Conservation (phyloP, 164 flowering plant genomes). For the Protea cynaroides region DNA sequence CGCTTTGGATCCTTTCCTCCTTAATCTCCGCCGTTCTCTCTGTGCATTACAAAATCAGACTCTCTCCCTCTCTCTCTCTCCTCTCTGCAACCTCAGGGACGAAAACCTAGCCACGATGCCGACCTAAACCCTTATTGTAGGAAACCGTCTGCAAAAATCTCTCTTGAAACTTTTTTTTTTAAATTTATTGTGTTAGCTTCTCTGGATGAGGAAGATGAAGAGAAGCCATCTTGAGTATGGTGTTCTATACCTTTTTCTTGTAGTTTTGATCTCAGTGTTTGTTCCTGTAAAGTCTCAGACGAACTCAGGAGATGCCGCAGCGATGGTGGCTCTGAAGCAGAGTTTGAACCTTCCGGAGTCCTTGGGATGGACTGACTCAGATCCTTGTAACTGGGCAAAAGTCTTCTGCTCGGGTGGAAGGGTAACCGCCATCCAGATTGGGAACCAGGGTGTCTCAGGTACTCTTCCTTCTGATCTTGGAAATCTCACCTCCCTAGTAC, state of each 20-base stretch:
- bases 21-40: constrained; percentile 20
- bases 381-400: constrained; percentile 70
- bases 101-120: background rate
- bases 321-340: constrained; percentile 46
- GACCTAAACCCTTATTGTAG: background rate
- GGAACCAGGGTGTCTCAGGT: constrained; percentile 43
- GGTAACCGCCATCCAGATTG: constrained; percentile 72
- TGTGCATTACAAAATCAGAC: background rate
- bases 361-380: constrained; percentile 58
- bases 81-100: background rate
- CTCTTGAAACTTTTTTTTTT: background rate
- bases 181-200: background rate
- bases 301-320: constrained; percentile 30
- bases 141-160: background rate
- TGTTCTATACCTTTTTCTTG: background rate
- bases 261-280: background rate
- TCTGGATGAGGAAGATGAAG: constrained; percentile 14
- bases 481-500: constrained; percentile 40
- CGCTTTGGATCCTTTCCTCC: constrained; percentile 3
- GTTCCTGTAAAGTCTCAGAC: background rate
- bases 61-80: background rate
- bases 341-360: constrained; percentile 26
- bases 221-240: constrained; percentile 12
- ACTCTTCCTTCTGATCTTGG: constrained; percentile 50
- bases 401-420: constrained; percentile 45